Conservation (phyloP, 768 basidiomycete species). For the Xerocomellus chrysenteron region DNA sequence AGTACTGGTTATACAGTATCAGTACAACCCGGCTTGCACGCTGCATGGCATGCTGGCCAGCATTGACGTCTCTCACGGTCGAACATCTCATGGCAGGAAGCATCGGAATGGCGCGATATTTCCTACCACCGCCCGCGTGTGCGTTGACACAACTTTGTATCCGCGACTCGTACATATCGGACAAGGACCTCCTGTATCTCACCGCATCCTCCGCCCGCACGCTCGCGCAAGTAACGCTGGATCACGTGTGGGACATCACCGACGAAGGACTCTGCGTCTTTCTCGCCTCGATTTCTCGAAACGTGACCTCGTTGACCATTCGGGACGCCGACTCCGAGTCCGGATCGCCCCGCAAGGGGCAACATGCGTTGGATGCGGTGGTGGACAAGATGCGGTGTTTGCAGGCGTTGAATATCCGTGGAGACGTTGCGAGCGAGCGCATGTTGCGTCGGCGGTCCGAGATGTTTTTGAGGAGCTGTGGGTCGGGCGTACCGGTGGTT, state of each 20-base stretch:
- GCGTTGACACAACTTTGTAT: neutral
- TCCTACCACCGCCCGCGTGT: neutral
- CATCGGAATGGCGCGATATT: neutral
- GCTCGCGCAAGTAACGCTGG: neutral
- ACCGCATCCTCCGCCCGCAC: neutral
- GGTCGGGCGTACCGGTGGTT: neutral
- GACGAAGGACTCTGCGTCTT: neutral
- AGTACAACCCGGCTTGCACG: neutral
- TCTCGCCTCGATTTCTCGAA: neutral
- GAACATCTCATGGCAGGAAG: neutral
- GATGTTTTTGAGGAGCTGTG: neutral
- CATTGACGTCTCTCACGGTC: neutral
- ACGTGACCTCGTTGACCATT: neutral
- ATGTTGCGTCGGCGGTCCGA: neutral
- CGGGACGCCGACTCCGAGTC: neutral
- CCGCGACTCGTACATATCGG: neutral
- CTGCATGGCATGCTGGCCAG: neutral
- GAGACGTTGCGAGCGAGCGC: neutral
- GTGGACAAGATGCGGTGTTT: neutral
- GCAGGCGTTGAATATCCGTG: neutral
- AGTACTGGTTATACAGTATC: neutral
- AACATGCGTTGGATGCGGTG: neutral
- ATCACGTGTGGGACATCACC: neutral
- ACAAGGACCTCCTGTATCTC: constrained; percentile 1
- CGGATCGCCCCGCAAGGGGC: too few relatives aligned